Evolutionary conservation across 2,329 filamentous ascomycete genomes (phyloP), one percentile per base, ranked within the genome.

Genomic region (Chaetomium olivaceum): DNA sequence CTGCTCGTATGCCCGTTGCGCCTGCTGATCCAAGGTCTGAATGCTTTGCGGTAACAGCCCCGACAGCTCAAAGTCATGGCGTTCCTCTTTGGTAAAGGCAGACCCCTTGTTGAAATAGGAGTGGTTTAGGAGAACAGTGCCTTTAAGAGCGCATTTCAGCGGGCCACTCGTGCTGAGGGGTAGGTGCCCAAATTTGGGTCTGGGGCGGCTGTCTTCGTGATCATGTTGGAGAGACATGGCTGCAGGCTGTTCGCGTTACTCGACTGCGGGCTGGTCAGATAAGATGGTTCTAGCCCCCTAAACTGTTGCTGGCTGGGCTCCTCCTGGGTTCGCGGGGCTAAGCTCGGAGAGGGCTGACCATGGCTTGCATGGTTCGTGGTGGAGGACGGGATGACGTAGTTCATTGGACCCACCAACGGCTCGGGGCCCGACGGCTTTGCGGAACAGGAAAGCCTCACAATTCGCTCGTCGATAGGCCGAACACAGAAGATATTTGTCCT

Each of bases 81-180:
- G 86, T 73, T 96, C 92, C 31, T 90, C 79, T 0, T 80, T 72
- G 0, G 90, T 84, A 71, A 94, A 94, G 0, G 88, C 91, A 3
- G 91, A 92, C 33, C 92, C 92, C 76, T 95, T 95, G 80, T 96
- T 96, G 79, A 92, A 89, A 71, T 85, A 87, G 1, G 89, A 83
- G 12, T 85, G 86, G 66, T 87, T 85, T 9, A 92, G 81, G 6
- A 92, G 78, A 0, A 84, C 81, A 50, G 78, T 78, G 5, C 86
- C 85, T 6, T 72, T 77, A 43, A 84, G 74, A 2, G 82, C 80
- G 71, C 82, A 84, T 62, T 83, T 81, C 67, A 82, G 76, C 1
- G 81, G 81, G 1, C 82, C 82, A 33, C 73, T 77, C 14, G 80
- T 83, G 72, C 78, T 79, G n/a, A 84, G 74, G 6, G 80, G 81